Percentiles rank a stretch among this genome's conserved stretches.
These are phyloP conservation scores for Theobroma cacao DNA, from an alignment of 345 rosid genomes.

Conservation along the genomic window DNA sequence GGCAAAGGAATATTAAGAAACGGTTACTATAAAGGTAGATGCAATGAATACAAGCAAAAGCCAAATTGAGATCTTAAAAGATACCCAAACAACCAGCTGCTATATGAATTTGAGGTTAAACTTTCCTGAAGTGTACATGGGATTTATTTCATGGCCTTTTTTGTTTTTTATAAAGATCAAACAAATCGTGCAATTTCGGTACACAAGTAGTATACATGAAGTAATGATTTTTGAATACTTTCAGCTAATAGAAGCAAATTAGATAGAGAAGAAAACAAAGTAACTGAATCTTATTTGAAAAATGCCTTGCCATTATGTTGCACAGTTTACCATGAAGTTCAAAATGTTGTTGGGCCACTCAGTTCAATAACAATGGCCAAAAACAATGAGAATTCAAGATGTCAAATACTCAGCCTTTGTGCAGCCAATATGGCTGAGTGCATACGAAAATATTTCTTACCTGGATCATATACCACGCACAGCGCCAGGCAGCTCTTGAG, in stretches of 20 bases:
- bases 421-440: not conserved
- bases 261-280: not conserved
- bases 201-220: not conserved
- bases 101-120: not conserved
- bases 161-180: not conserved
- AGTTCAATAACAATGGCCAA: not conserved
- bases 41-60: not conserved
- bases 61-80: slow-evolving; percentile 6
- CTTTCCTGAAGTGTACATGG: not conserved
- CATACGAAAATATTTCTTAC: slow-evolving; percentile 29
- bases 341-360: not conserved
- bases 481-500: slow-evolving; percentile 88
- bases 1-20: not conserved
- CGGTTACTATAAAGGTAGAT: not conserved
- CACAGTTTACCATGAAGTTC: not conserved
- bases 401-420: not conserved
- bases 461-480: slow-evolving; percentile 95
- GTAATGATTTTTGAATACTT: not conserved
- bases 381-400: not conserved
- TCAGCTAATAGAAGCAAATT: not conserved
- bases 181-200: not conserved
- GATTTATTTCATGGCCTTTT: not conserved
- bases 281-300: not conserved
- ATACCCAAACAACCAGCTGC: slow-evolving; percentile 35
- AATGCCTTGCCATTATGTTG: not conserved